Base-by-base conservation (phyloP, 1,139 yeast species). In the Blastobotrys proliferans region DNA sequence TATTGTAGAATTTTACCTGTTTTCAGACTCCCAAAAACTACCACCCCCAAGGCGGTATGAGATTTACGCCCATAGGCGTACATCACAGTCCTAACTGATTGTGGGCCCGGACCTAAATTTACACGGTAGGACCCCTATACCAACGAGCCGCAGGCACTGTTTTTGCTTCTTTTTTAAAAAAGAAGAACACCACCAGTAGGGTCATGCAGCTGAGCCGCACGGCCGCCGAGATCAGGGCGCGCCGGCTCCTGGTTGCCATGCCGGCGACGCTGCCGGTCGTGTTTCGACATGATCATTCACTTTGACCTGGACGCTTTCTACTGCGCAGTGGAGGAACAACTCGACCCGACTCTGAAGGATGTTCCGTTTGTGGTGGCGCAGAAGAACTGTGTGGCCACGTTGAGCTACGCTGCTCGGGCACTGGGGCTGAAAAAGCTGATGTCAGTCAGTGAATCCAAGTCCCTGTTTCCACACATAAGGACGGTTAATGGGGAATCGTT, bases 261-360 rank as follows among this genome's bases (percentile, higher is more conserved):
- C 11, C 26, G 26, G 26, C 26, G 9, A 22, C 8, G 9, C 8
- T 8, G 9, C 9, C 26, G 26, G 11, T 8, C 26, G 26, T 11
- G 6, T 22, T 11, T 22, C 11, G 26, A 22, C n/a, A n/a, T n/a
- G n/a, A n/a, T 54, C 25, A 35, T 61, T 2, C 57, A 64, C 8
- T 40, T 64, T 11, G 68, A 64, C 40, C 48, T 64, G 43, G 66
- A 64, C 38, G 68, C 68, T 3, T 64, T 63, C 41, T 64, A 64
- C 47, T 63, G 67, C 40, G 67, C 57, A 4, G 68, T 64, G 2
- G 69, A 65, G 46, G 58, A 62, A 45, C 55, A 48, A 22, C 45
- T 43, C 17, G 56, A 65, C 39, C 64, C 66, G 3, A 37, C 54
- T 1, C 48, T 65, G 14, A 45, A 43, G 5, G 60, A 46, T 28